These are phyloP conservation scores for Dacryopinax spathularia DNA, from an alignment of 768 basidiomycete species.

Conservation along the genomic window DNA sequence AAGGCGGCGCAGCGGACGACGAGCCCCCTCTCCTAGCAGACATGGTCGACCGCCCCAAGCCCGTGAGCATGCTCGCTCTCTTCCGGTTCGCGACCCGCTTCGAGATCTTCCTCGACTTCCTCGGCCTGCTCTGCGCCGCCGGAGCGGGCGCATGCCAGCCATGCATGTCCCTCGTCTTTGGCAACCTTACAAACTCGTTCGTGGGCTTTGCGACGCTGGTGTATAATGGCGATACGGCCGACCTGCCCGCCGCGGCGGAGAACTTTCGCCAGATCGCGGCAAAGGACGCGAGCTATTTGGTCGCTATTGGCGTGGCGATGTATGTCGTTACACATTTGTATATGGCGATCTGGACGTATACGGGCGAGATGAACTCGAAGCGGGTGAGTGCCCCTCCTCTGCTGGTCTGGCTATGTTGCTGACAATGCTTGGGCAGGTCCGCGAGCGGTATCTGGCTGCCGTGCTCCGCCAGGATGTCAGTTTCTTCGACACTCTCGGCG, in stretches of 20 bases:
- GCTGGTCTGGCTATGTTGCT: background rate
- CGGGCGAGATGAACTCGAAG: conserved; percentile 28
- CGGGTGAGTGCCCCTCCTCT: conserved; percentile 13
- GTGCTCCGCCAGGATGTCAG: conserved; percentile 31
- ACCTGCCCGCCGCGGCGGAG: conserved; percentile 11
- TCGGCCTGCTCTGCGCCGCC: conserved; percentile 28
- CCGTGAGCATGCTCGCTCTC: conserved; percentile 21
- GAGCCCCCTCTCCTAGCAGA: conserved; percentile 13
- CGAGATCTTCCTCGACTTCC: conserved; percentile 23
- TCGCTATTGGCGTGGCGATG: conserved; percentile 26
- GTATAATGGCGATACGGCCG: conserved; percentile 21
- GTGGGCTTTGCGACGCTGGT: conserved; percentile 19
- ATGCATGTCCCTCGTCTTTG: conserved; percentile 26
- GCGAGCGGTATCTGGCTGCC: conserved; percentile 28
- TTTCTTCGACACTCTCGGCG: conserved; percentile 32
- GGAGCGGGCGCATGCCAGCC: conserved; percentile 24
- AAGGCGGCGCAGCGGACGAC: conserved; percentile 17
- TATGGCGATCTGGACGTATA: conserved; percentile 29
- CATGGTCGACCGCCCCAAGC: conserved; percentile 10
- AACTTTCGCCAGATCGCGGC: conserved; percentile 10
- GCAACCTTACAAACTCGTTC: conserved; percentile 16
- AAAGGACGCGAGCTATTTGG: conserved; percentile 17
- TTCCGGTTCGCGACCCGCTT: conserved; percentile 26
- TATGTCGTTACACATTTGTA: conserved; percentile 23
- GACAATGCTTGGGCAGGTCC: conserved; percentile 10